Conservation (phyloP, 345 rosid genomes). For the Durio zibethinus region DNA sequence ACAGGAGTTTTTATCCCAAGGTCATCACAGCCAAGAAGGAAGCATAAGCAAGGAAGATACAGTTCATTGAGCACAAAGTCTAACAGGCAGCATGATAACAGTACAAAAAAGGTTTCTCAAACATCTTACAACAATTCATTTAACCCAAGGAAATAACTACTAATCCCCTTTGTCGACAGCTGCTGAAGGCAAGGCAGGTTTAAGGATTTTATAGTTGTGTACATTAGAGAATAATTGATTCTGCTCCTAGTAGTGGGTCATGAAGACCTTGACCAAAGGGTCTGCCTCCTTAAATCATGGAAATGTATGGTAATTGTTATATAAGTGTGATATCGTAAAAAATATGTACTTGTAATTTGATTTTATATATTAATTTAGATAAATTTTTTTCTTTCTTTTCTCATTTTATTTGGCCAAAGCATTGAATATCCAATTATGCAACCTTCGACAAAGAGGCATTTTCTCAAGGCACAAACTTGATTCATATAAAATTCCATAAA, state of each 20-base stretch:
- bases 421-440: neutral
- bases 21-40: constrained; percentile 66
- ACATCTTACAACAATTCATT: constrained; percentile 29
- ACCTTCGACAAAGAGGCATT: neutral
- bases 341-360: neutral
- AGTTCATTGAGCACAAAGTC: constrained; percentile 45
- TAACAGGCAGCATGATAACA: constrained; percentile 35
- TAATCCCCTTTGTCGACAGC: constrained; percentile 21
- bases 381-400: neutral
- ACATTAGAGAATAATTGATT: constrained; percentile 17
- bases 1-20: constrained; percentile 88
- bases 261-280: constrained; percentile 21
- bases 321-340: constrained; percentile 10
- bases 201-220: constrained; percentile 17
- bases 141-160: constrained; percentile 32
- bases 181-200: constrained; percentile 14
- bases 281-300: constrained; percentile 22
- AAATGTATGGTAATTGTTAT: neutral
- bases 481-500: neutral
- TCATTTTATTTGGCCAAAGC: neutral
- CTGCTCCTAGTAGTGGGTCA: constrained; percentile 7
- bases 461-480: neutral
- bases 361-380: neutral
- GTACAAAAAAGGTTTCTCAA: constrained; percentile 33
- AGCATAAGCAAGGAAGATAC: constrained; percentile 57